phyloP scores from a whole-genome alignment of 2,329 filamentous ascomycete species.

The Aspergillus pseudonomiae region DNA sequence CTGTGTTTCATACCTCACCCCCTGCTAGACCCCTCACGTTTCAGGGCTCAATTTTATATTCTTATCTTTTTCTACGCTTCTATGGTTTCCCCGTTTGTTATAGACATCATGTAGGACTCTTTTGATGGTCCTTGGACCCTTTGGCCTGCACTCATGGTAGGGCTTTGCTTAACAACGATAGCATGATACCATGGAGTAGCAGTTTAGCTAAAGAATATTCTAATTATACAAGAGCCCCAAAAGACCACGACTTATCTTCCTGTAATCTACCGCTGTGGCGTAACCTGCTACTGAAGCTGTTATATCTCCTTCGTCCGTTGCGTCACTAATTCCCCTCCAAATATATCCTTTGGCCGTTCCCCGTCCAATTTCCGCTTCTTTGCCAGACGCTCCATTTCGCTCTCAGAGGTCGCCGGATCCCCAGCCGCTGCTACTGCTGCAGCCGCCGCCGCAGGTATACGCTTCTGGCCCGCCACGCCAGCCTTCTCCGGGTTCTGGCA shows the following conservation, averaged over 20 bases:
- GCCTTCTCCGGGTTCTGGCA: constrained; percentile 54
- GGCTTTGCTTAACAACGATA: background rate
- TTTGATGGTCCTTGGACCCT: background rate
- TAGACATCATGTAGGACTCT: constrained; percentile 6
- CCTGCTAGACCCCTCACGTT: constrained; percentile 25
- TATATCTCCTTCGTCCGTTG: constrained; percentile 33
- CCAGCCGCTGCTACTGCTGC: constrained; percentile 21
- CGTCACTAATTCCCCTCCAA: constrained; percentile 41
- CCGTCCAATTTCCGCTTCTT: constrained; percentile 45
- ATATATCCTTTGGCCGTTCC: constrained; percentile 34
- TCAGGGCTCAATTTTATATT: constrained; percentile 23
- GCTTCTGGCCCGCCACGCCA: constrained; percentile 47
- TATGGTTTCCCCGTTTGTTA: constrained; percentile 6
- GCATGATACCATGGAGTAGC: background rate
- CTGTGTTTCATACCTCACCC: constrained; percentile 28
- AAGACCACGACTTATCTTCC: background rate
- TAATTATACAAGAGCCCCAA: background rate
- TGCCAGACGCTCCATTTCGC: constrained; percentile 40
- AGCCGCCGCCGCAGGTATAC: constrained; percentile 38
- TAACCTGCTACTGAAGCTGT: background rate
- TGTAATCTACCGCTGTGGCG: background rate
- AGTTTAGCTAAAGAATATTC: background rate
- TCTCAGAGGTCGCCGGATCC: constrained; percentile 35
- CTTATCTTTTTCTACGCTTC: constrained; percentile 1
- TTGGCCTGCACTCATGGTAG: background rate